Conservation (phyloP, 2,329 filamentous ascomycete genomes). For the Alternaria angustiovoidea region DNA sequence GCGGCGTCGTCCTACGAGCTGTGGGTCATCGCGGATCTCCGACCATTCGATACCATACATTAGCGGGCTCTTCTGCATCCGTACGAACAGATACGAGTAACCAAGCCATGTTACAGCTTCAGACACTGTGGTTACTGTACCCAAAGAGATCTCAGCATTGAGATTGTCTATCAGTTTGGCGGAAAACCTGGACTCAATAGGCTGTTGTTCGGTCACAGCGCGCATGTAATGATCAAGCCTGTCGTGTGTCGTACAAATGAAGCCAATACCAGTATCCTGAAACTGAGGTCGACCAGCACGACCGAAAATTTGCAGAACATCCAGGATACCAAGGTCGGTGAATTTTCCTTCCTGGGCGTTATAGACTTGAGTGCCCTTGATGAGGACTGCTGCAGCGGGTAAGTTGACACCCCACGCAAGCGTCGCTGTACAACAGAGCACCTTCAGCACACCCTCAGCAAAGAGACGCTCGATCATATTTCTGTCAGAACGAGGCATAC, state of each 20-base stretch:
- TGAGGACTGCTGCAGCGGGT: slow-evolving; percentile 93
- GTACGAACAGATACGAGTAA: slow-evolving; percentile 96
- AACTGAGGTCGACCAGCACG: slow-evolving; percentile 98
- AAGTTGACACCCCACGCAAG: slow-evolving; percentile 99
- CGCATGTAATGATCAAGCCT: slow-evolving; percentile 90
- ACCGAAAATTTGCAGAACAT: slow-evolving; percentile 97
- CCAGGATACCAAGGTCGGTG: slow-evolving; percentile 92
- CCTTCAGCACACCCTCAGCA: slow-evolving; percentile 88
- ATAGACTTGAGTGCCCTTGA: slow-evolving; percentile 98
- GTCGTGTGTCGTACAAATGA: slow-evolving; percentile 97
- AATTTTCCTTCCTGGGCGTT: slow-evolving; percentile 97
- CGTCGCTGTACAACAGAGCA: slow-evolving; percentile 97
- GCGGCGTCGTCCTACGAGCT: slow-evolving; percentile 82
- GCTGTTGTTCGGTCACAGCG: slow-evolving; percentile 93
- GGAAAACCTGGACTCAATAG: slow-evolving; percentile 97
- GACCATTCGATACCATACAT: slow-evolving; percentile 95
- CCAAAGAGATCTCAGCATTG: slow-evolving; percentile 92
- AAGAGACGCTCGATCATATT: slow-evolving; percentile 97
- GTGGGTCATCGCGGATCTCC: slow-evolving; percentile 87
- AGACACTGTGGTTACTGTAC: slow-evolving; percentile 91
- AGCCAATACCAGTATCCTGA: slow-evolving; percentile 95
- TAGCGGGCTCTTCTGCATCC: slow-evolving; percentile 91
- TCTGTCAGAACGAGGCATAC: slow-evolving; percentile 91
- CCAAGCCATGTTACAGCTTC: slow-evolving; percentile 98
- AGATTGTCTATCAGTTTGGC: slow-evolving; percentile 94